Conservation (phyloP, 805 yeast genomes). For the Spathaspora passalidarum region DNA sequence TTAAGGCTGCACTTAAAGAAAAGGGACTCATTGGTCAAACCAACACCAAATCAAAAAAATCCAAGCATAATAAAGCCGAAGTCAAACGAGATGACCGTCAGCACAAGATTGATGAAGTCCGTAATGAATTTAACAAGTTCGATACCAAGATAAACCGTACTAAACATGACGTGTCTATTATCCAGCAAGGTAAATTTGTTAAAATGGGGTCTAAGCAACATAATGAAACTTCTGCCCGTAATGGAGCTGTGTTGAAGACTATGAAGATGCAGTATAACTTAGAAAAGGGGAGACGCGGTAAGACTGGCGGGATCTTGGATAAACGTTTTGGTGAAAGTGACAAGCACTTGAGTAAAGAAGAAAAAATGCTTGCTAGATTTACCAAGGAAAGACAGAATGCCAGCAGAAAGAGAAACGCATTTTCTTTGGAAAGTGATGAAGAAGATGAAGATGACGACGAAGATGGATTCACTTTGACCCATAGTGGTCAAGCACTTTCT, state of each 20-base stretch:
- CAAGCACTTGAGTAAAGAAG: slow-evolving; percentile 69
- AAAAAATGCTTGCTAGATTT: slow-evolving; percentile 92
- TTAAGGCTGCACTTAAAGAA: slow-evolving; percentile 71
- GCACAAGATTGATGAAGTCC: slow-evolving; percentile 52
- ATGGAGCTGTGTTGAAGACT: slow-evolving; percentile 35
- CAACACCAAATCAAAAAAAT: slow-evolving; percentile 55
- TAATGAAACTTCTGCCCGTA: slow-evolving; percentile 23
- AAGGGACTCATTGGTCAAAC: slow-evolving; percentile 88
- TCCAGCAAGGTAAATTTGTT: slow-evolving; percentile 42
- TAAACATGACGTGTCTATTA: slow-evolving; percentile 51
- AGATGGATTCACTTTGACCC: slow-evolving; percentile 60
- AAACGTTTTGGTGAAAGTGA: slow-evolving; percentile 91
- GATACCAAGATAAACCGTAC: slow-evolving; percentile 70
- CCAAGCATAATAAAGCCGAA: slow-evolving; percentile 49
- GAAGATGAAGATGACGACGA: slow-evolving; percentile 45
- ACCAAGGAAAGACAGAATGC: slow-evolving; percentile 78
- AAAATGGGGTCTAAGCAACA: slow-evolving; percentile 40
- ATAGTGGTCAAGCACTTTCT: slow-evolving; percentile 68
- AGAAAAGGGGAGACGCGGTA: slow-evolving; percentile 60
- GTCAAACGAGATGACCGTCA: slow-evolving; percentile 69
- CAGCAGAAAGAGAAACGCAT: slow-evolving; percentile 49
- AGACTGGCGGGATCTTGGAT: slow-evolving; percentile 76
- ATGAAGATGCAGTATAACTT: slow-evolving; percentile 62
- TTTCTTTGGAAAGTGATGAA: slow-evolving; percentile 65
- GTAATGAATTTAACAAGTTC: slow-evolving; percentile 88